These are phyloP conservation scores for Zizania palustris DNA, from an alignment of 202 grass and related monocot species.

Conservation along the genomic window DNA sequence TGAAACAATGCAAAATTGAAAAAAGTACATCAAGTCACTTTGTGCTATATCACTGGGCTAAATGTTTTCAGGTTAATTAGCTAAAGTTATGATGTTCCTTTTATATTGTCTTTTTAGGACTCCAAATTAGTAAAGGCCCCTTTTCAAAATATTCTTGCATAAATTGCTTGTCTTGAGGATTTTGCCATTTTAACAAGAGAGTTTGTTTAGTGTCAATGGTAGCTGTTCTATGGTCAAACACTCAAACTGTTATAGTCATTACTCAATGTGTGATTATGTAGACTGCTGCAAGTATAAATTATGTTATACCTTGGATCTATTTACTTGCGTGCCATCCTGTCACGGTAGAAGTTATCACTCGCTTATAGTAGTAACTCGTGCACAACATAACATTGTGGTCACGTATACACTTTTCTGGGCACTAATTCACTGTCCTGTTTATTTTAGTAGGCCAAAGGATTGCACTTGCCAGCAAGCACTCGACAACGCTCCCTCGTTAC, in stretches of 20 bases:
- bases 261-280: background rate
- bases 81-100: background rate
- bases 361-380: background rate
- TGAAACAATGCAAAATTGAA: background rate
- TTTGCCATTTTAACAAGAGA: background rate
- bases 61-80: background rate
- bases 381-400: background rate
- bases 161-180: no score
- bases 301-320: background rate
- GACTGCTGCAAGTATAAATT: background rate
- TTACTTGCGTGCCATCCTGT: background rate
- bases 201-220: background rate
- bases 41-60: background rate
- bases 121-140: background rate
- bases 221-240: background rate
- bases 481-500: background rate
- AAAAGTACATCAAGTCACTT: background rate
- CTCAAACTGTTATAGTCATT: background rate
- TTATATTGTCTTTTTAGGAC: background rate
- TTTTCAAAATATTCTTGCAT: background rate
- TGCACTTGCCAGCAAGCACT: slow-evolving; percentile 13
- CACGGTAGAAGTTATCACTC: background rate
- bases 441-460: slow-evolving; percentile 31
- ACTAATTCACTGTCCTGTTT: slow-evolving; percentile 33
- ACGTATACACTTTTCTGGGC: background rate